These are phyloP conservation scores for Solanum pinnatisectum DNA, from an alignment of 257 asterid species.

Conservation along the genomic window DNA sequence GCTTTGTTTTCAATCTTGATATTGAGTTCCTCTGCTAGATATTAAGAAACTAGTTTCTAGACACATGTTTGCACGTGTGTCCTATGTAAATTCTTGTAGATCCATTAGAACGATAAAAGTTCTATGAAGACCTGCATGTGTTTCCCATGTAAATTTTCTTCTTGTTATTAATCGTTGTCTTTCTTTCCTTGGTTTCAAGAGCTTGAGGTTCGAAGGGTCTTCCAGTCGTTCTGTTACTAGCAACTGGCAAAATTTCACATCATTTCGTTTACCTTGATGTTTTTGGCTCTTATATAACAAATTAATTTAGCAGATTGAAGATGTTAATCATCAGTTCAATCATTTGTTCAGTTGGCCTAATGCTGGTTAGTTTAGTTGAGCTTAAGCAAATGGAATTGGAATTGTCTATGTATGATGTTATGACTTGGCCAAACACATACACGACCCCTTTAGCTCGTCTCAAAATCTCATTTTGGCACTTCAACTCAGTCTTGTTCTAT, in stretches of 20 bases:
- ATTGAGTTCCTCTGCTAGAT: neutral
- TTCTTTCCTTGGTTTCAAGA: neutral
- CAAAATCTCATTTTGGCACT: neutral
- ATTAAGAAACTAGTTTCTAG: neutral
- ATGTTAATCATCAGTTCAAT: neutral
- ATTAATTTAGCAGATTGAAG: neutral
- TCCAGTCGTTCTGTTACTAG: slow-evolving; percentile 7
- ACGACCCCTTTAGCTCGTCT: neutral
- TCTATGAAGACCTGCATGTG: neutral
- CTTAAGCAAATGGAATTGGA: neutral
- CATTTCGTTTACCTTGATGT: neutral
- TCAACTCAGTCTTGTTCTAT: neutral
- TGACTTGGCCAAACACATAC: neutral
- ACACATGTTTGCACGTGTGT: neutral
- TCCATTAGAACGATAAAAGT: neutral
- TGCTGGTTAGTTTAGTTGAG: neutral
- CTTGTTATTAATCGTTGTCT: neutral
- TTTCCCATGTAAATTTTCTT: neutral
- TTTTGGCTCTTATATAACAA: neutral
- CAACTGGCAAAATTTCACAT: neutral
- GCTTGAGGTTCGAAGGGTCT: slow-evolving; percentile 10
- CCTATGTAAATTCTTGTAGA: neutral
- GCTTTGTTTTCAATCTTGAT: neutral
- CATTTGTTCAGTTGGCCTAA: neutral
- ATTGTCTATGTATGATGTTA: neutral